A percentile compares a stretch with the other conserved stretches of the same genome.
phyloP scores from a whole-genome alignment of 176 grass and related monocot species.

The Thalia dealbata region DNA sequence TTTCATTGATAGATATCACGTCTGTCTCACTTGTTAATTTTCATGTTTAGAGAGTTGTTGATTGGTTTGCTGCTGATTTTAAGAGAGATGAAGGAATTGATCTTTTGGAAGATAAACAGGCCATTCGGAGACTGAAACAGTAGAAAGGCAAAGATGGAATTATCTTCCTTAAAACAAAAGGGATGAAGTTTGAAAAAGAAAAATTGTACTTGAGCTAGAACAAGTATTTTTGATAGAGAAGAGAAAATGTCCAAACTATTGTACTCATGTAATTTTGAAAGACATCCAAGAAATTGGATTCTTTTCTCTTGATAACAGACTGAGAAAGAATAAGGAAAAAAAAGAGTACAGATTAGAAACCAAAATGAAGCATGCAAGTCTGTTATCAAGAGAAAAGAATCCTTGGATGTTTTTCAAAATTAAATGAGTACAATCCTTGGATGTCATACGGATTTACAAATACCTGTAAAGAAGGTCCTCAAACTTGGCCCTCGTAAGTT shows the following conservation, averaged over 20 bases:
- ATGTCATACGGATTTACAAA: too few relatives aligned
- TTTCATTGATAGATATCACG: not conserved
- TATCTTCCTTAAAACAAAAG: conserved; percentile 79
- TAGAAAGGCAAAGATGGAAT: conserved; percentile 97
- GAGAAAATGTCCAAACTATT: not conserved
- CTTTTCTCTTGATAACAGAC: too few relatives aligned
- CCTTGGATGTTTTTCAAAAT: too few relatives aligned
- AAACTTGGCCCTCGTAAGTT: too few relatives aligned
- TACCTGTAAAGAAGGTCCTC: too few relatives aligned
- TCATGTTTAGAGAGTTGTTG: conserved; percentile 70
- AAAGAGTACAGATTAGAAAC: too few relatives aligned
- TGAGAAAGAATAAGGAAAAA: too few relatives aligned
- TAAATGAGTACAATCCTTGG: too few relatives aligned
- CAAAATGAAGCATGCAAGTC: too few relatives aligned
- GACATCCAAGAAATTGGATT: too few relatives aligned
- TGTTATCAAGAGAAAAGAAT: too few relatives aligned
- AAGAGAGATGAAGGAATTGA: conserved; percentile 94
- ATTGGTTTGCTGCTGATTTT: conserved; percentile 83
- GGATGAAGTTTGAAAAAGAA: conserved; percentile 68
- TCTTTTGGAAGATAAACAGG: conserved; percentile 96
- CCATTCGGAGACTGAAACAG: conserved; percentile 84
- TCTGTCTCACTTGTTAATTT: not conserved
- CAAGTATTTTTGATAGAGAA: not conserved
- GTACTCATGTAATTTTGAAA: too few relatives aligned
- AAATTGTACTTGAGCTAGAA: not conserved